These are phyloP conservation scores for Fusarium stilboides DNA, from an alignment of 2,329 filamentous ascomycete genomes.

Conservation along the genomic window DNA sequence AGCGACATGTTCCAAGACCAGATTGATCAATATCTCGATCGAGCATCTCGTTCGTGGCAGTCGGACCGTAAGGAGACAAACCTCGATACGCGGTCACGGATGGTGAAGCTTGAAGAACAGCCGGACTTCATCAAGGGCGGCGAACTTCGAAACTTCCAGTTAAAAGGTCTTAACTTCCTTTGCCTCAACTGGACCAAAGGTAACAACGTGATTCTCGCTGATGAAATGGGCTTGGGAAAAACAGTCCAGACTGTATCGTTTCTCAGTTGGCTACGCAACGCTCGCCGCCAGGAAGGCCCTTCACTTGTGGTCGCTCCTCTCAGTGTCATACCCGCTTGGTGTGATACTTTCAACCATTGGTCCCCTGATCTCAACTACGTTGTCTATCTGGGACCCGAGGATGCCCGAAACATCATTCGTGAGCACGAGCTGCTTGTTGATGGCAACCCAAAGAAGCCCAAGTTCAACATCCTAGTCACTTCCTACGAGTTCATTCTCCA, in stretches of 20 bases:
- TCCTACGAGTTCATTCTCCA: conserved; percentile 97
- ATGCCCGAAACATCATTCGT: conserved; percentile 87
- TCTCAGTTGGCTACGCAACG: conserved; percentile 95
- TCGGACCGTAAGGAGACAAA: conserved; percentile 86
- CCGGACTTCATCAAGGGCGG: conserved; percentile 89
- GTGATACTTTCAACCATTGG: conserved; percentile 97
- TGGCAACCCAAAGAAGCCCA: conserved; percentile 88
- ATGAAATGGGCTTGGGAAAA: conserved; percentile 99
- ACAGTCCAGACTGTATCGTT: conserved; percentile 98
- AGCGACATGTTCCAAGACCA: conserved; percentile 86
- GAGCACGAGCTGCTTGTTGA: conserved; percentile 92
- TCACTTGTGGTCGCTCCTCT: conserved; percentile 98
- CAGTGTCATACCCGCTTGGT: conserved; percentile 98
- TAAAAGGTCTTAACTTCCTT: conserved; percentile 94
- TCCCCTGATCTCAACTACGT: conserved; percentile 97
- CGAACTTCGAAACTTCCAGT: conserved; percentile 91
- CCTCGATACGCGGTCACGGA: conserved; percentile 80
- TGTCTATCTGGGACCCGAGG: conserved; percentile 92
- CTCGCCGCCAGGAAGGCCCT: conserved; percentile 90
- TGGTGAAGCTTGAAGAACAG: conserved; percentile 81
- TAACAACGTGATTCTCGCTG: conserved; percentile 96
- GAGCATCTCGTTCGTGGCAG: conserved; percentile 82
- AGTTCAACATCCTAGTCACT: conserved; percentile 97
- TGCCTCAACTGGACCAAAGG: conserved; percentile 95
- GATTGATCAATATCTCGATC: conserved; percentile 92